Evolutionary conservation across 176 grass and related monocot species (phyloP), one percentile per base, ranked within the genome.

Genomic region (Oryza officinalis): DNA sequence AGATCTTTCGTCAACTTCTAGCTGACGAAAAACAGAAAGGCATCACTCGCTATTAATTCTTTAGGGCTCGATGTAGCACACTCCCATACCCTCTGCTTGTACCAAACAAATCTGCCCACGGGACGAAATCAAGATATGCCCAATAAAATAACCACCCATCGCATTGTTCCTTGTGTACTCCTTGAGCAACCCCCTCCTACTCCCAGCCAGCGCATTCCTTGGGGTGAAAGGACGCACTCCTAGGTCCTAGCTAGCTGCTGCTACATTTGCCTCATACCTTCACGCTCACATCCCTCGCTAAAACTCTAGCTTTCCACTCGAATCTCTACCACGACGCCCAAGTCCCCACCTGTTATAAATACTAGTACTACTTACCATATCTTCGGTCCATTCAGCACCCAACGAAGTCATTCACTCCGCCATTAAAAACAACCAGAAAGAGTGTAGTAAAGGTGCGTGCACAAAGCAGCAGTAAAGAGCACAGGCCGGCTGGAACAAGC

Each of bases 151-250:
- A 17, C 45, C 23, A 69, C 27, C 27, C 6, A 80, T n/a, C 27
- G 35, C 63, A 32, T 88, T 89, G 81, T 80, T 84, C 76, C 47
- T 89, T 84, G 70, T 89, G 87, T 89, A 89, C 82, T 85, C 82
- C 38, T 89, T 37, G 37, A 40, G 87, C 63, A 85, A 89, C 49
- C 76, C 26, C 69, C 18, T 60, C 60, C 61, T 27, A 57, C 45
- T 43, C 18, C 68, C 22, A 13, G 69, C 63, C 87, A 89, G 81
- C 81, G 75, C 87, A 89, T 89, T 85, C 74, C 81, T 75, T 89
- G 40, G 76, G 37, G 77, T 89, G 71, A 85, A 89, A 79, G 87
- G 28, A 22, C 76, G 52, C 52, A 59, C 20, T 59, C 52, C 52
- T 59, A 8, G 52, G 6, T 59, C 52, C 52, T 59, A 8, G 52